Percentiles rank a stretch among this genome's conserved stretches.
These are phyloP conservation scores for Didymella keratinophila DNA, from an alignment of 2,329 filamentous ascomycete genomes.

Conservation along the genomic window DNA sequence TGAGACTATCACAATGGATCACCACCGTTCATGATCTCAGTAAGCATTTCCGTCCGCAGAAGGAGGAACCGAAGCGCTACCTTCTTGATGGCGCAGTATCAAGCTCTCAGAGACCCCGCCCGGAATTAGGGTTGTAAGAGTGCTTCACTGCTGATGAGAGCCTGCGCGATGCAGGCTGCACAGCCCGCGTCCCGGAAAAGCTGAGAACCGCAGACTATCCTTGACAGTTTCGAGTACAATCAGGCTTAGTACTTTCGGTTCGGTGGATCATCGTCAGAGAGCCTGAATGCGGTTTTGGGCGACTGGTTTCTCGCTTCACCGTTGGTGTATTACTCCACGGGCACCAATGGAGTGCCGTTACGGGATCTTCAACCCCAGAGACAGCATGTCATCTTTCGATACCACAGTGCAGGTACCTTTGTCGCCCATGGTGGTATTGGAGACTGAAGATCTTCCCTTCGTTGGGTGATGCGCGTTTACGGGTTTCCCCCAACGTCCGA, in stretches of 20 bases:
- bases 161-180: conserved; percentile 30
- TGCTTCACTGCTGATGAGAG: conserved; percentile 33
- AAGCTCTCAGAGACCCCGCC: conserved; percentile 34
- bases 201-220: conserved; percentile 27
- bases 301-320: conserved; percentile 29
- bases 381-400: conserved; percentile 7
- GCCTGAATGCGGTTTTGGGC: conserved; percentile 27
- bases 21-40: conserved; percentile 20
- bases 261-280: conserved; percentile 33
- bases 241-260: conserved; percentile 27
- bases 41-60: conserved; percentile 15
- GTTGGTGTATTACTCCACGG: conserved; percentile 20
- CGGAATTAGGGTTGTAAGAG: conserved; percentile 29
- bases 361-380: conserved; percentile 8
- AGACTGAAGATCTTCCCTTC: conserved; percentile 27
- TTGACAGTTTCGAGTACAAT: conserved; percentile 26
- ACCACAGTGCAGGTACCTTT: background rate
- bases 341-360: conserved; percentile 23
- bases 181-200: conserved; percentile 31
- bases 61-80: conserved; percentile 10
- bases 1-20: conserved; percentile 12
- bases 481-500: conserved; percentile 38
- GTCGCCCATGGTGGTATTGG: conserved; percentile 11
- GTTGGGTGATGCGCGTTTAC: conserved; percentile 28
- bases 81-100: conserved; percentile 11